phyloP scores from a whole-genome alignment of 2,329 filamentous ascomycete genomes.

The Diplodia mutila region DNA sequence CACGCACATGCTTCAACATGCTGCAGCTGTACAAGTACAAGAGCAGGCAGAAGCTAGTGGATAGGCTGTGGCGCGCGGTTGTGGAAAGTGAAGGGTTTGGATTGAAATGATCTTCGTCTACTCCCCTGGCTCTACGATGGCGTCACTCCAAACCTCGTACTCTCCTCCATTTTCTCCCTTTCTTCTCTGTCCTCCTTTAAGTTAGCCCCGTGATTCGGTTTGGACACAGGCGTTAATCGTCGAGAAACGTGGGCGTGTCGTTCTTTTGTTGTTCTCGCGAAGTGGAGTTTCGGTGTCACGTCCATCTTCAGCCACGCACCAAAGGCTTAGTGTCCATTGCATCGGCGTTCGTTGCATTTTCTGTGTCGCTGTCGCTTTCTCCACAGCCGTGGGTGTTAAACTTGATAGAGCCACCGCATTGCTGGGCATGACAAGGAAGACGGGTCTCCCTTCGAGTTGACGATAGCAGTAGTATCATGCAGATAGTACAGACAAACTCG shows the following conservation, averaged over 20 bases:
- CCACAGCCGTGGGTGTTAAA: background rate
- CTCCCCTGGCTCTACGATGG: background rate
- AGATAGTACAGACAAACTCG: background rate
- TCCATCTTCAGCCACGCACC: background rate
- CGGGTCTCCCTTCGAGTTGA: background rate
- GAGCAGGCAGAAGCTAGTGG: constrained; percentile 68
- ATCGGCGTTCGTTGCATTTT: background rate
- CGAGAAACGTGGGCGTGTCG: background rate
- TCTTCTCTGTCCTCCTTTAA: background rate
- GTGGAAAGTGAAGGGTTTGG: constrained; percentile 90
- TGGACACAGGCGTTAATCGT: background rate
- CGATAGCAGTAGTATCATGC: background rate
- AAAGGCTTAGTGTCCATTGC: background rate
- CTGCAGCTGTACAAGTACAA: constrained; percentile 75
- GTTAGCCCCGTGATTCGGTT: background rate
- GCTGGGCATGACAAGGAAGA: background rate
- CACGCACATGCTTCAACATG: constrained; percentile 89
- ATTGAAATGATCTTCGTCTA: constrained; percentile 62
- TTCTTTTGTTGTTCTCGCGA: background rate
- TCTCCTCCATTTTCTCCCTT: background rate
- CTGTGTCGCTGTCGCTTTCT: background rate
- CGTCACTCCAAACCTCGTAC: background rate
- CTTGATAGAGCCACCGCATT: background rate
- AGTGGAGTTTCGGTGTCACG: background rate
- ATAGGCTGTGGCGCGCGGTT: constrained; percentile 82